Evolutionary conservation across 306 rosid species (phyloP).

Genomic region (Gastrolobium villosum): DNA sequence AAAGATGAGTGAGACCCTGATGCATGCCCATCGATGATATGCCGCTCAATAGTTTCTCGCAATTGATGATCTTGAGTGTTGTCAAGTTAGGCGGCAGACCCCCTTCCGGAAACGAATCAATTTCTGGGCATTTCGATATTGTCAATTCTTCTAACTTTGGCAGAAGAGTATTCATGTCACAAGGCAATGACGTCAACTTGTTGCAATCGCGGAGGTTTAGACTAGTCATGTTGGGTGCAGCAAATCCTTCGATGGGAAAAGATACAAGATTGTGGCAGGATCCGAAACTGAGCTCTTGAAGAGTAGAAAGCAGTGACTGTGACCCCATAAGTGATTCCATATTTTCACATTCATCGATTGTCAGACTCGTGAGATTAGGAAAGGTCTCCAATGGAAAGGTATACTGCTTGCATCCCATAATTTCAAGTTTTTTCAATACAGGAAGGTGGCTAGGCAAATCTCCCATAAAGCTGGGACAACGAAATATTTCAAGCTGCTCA

Average conservation of each 20-base stretch:
- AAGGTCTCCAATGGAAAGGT: not conserved
- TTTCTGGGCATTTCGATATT: not conserved
- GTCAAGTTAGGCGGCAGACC: not conserved
- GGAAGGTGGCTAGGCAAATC: not conserved
- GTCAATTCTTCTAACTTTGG: not conserved
- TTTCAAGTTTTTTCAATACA: not conserved
- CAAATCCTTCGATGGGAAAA: not conserved
- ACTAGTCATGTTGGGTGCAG: not conserved
- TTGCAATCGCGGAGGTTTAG: not conserved
- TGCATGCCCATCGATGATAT: not conserved
- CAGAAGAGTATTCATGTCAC: not conserved
- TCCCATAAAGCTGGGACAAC: slow-evolving; percentile 15
- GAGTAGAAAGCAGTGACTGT: too few species aligned
- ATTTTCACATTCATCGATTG: fast-evolving
- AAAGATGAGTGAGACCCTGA: not conserved
- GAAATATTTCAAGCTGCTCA: fast-evolving
- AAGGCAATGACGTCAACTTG: not conserved
- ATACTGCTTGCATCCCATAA: not conserved
- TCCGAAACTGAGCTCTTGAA: not conserved
- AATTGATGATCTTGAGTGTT: fast-evolving
- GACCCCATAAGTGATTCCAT: not conserved
- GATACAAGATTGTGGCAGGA: slow-evolving; percentile 18
- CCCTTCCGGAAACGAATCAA: not conserved
- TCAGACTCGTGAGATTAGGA: not conserved
- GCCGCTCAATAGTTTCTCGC: not conserved